A percentile compares a stretch with the other conserved stretches of the same genome.
Conservation (phyloP, 2,329 filamentous ascomycete genomes). For the Aphanocladium album region DNA sequence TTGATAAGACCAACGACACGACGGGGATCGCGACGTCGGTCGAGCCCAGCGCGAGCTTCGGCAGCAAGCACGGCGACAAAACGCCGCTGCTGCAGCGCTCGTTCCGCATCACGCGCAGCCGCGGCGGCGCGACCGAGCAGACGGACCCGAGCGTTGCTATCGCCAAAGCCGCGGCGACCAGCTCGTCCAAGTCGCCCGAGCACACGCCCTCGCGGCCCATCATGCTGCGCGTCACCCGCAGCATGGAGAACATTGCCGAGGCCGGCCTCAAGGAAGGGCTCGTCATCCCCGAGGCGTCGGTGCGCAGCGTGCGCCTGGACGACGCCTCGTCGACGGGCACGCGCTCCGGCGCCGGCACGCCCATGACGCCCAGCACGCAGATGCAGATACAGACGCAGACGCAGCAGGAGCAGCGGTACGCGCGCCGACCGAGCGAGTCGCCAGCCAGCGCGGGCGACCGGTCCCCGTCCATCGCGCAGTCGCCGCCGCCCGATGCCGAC, state of each 20-base stretch:
- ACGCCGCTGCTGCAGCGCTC: slow-evolving; percentile 11
- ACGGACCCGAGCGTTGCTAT: slow-evolving; percentile 23
- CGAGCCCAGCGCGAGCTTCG: background rate
- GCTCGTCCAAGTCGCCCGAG: background rate
- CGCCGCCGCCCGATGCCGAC: background rate
- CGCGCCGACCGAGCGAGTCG: slow-evolving; percentile 18
- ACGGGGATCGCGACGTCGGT: background rate
- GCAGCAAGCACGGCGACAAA: slow-evolving; percentile 2
- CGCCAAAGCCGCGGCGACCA: slow-evolving; percentile 15
- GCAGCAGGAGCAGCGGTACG: slow-evolving; percentile 17
- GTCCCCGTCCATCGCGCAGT: slow-evolving; percentile 26
- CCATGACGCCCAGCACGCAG: slow-evolving; percentile 13
- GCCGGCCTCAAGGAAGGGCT: slow-evolving; percentile 5
- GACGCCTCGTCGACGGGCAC: background rate
- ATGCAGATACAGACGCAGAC: slow-evolving; percentile 21
- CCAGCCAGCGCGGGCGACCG: slow-evolving; percentile 17
- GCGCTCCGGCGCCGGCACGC: slow-evolving; percentile 3
- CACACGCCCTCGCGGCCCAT: slow-evolving; percentile 11
- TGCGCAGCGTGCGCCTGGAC: slow-evolving; percentile 6
- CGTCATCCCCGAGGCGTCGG: slow-evolving; percentile 26
- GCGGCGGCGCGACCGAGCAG: slow-evolving; percentile 22
- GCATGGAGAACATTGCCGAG: slow-evolving; percentile 15
- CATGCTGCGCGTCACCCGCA: slow-evolving; percentile 25
- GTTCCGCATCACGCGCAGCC: slow-evolving; percentile 21
- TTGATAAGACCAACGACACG: background rate